phyloP scores from a whole-genome alignment of 2,329 filamentous ascomycete genomes.

The Tolypocladium amazonense region DNA sequence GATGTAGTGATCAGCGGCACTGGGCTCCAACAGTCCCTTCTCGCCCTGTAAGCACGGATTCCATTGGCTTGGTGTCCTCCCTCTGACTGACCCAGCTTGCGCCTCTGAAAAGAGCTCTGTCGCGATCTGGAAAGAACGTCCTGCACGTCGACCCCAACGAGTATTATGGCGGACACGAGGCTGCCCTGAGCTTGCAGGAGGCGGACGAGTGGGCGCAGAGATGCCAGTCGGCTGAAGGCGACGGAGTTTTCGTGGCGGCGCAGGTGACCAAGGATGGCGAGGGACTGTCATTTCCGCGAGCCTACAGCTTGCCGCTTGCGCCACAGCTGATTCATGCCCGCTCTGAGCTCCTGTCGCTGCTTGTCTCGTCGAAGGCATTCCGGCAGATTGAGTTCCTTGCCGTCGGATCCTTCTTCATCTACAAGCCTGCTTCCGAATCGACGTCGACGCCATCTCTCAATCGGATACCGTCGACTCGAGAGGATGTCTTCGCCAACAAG shows the following conservation, averaged over 20 bases:
- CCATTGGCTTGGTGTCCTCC: constrained; percentile 18
- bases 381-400: constrained; percentile 88
- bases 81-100: constrained; percentile 20
- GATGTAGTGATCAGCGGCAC: constrained; percentile 73
- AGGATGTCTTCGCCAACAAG: constrained; percentile 79
- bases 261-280: constrained; percentile 25
- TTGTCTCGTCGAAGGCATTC: constrained; percentile 85
- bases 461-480: constrained; percentile 77
- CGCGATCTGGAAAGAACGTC: constrained; percentile 82
- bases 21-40: constrained; percentile 66
- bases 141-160: constrained; percentile 81
- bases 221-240: constrained; percentile 15
- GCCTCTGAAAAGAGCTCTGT: constrained; percentile 62
- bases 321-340: constrained; percentile 81
- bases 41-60: constrained; percentile 57
- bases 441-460: constrained; percentile 33
- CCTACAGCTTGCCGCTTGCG: constrained; percentile 74
- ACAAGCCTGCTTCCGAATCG: constrained; percentile 27
- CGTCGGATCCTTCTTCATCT: constrained; percentile 86
- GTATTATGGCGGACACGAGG: constrained; percentile 81
- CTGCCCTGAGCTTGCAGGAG: constrained; percentile 76
- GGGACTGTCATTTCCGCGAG: constrained; percentile 52
- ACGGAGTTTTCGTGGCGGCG: constrained; percentile 15
- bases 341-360: constrained; percentile 63
- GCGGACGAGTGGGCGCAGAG: constrained; percentile 60